These are phyloP conservation scores for Candida albicans DNA, from an alignment of 1,139 yeast genomes.

Conservation along the genomic window DNA sequence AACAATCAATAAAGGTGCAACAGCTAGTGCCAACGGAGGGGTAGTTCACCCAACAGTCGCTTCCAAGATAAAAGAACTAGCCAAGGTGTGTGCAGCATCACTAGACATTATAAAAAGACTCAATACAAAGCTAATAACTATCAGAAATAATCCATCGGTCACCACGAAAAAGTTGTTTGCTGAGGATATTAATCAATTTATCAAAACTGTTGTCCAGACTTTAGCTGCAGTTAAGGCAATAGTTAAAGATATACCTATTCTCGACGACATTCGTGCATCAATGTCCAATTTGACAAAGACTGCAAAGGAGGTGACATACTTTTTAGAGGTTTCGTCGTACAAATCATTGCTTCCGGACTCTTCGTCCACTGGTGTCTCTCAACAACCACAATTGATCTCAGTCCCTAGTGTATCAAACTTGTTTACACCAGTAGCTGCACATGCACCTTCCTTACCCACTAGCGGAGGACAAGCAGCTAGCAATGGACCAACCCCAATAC, in stretches of 20 bases:
- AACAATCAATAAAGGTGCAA: slow-evolving; percentile 73
- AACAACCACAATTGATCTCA: slow-evolving; percentile 7
- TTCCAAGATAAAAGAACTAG: slow-evolving; percentile 70
- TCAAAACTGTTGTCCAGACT: slow-evolving; percentile 80
- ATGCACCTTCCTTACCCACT: slow-evolving; percentile 22
- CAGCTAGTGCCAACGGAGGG: slow-evolving; percentile 21
- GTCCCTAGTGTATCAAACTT: slow-evolving; percentile 26
- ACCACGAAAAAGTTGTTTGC: slow-evolving; percentile 68
- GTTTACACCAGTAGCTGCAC: slow-evolving; percentile 35
- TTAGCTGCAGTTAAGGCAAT: slow-evolving; percentile 80
- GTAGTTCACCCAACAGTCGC: slow-evolving; percentile 42
- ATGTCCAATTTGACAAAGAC: slow-evolving; percentile 82
- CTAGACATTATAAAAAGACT: slow-evolving; percentile 77
- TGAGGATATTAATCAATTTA: slow-evolving; percentile 82
- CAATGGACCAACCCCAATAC: slow-evolving; percentile 22
- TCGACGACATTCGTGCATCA: slow-evolving; percentile 78
- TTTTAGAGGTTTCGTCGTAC: slow-evolving; percentile 59
- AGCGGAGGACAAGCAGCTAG: slow-evolving; percentile 6
- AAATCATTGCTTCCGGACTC: slow-evolving; percentile 33
- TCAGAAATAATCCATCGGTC: slow-evolving; percentile 50
- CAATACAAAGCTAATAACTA: slow-evolving; percentile 54
- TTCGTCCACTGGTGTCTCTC: slow-evolving; percentile 8
- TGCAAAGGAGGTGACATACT: slow-evolving; percentile 85
- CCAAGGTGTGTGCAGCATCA: slow-evolving; percentile 74
- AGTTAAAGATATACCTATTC: slow-evolving; percentile 75